These are phyloP conservation scores for Prunus campanulata DNA, from an alignment of 306 rosid species.

Conservation along the genomic window DNA sequence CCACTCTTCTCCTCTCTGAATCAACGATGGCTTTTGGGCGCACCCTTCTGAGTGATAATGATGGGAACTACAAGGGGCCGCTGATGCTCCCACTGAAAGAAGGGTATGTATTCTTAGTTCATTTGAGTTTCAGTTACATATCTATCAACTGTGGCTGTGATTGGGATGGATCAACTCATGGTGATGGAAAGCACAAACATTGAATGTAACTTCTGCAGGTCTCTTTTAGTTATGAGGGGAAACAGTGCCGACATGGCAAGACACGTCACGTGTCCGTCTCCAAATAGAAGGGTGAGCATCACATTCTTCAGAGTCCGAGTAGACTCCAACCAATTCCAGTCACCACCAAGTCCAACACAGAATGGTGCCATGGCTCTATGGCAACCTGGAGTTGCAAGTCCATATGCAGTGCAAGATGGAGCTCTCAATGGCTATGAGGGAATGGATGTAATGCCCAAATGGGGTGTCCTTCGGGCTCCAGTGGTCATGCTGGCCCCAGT, in stretches of 20 bases:
- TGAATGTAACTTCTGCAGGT: slow-evolving; percentile 44
- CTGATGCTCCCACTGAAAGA: slow-evolving; percentile 77
- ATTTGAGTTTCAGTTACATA: slow-evolving; percentile 20
- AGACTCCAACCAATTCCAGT: slow-evolving; percentile 61
- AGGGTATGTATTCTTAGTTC: slow-evolving; percentile 62
- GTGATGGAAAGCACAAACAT: neutral
- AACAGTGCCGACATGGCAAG: slow-evolving; percentile 96
- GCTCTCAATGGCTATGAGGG: slow-evolving; percentile 51
- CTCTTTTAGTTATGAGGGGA: slow-evolving; percentile 94
- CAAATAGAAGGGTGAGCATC: slow-evolving; percentile 71
- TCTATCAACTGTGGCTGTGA: neutral
- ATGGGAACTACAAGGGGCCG: slow-evolving; percentile 96
- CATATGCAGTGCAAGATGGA: slow-evolving; percentile 62
- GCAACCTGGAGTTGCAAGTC: slow-evolving; percentile 62
- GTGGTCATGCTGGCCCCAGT: slow-evolving; percentile 76
- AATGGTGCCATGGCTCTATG: slow-evolving; percentile 54
- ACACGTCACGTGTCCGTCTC: slow-evolving; percentile 95
- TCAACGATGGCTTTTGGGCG: slow-evolving; percentile 96
- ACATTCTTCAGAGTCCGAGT: slow-evolving; percentile 77
- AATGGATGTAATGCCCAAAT: slow-evolving; percentile 68
- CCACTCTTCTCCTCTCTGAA: slow-evolving; percentile 84
- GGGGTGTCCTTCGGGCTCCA: slow-evolving; percentile 76
- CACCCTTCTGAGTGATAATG: slow-evolving; percentile 71
- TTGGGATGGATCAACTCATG: neutral
- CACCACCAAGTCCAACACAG: slow-evolving; percentile 46